These are phyloP conservation scores for Andrographis paniculata DNA, from an alignment of 305 asterid genomes.

Conservation along the genomic window DNA sequence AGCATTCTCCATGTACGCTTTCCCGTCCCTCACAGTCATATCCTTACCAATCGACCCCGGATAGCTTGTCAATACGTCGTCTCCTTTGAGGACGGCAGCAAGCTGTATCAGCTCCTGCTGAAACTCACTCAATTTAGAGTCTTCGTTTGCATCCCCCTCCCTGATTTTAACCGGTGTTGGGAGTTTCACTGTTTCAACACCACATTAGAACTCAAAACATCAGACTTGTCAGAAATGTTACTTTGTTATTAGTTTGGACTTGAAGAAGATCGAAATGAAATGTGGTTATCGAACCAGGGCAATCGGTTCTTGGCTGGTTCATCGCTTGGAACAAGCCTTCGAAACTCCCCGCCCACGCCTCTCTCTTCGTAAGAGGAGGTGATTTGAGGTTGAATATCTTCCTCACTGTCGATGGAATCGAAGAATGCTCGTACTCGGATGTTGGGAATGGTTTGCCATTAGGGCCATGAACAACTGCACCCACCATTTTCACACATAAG, in stretches of 20 bases:
- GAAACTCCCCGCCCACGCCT: constrained; percentile 80
- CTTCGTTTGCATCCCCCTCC: constrained; percentile 55
- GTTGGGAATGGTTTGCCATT: constrained; percentile 56
- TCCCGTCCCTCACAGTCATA: constrained; percentile 68
- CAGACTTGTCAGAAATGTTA: no score
- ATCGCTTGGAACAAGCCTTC: constrained; percentile 41
- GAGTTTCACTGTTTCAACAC: constrained; percentile 37
- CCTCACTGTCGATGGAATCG: constrained; percentile 82
- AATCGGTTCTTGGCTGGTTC: constrained; percentile 59
- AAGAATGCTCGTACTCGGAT: constrained; percentile 83
- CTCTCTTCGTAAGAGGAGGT: constrained; percentile 71
- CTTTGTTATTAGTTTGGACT: neutral
- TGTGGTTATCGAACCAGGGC: constrained; percentile 44
- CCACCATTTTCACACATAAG: neutral
- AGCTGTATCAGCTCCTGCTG: constrained; percentile 81
- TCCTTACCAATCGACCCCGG: constrained; percentile 44
- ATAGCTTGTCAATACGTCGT: constrained; percentile 38
- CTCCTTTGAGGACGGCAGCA: constrained; percentile 82
- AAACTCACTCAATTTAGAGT: constrained; percentile 61
- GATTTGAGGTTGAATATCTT: constrained; percentile 63
- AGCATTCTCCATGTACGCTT: constrained; percentile 54
- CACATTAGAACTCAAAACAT: no score
- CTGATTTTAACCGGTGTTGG: constrained; percentile 62
- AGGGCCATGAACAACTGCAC: constrained; percentile 80
- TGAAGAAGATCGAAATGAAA: neutral